Conservation (phyloP, 2,329 filamentous ascomycete species). For the Fusarium sp. region DNA sequence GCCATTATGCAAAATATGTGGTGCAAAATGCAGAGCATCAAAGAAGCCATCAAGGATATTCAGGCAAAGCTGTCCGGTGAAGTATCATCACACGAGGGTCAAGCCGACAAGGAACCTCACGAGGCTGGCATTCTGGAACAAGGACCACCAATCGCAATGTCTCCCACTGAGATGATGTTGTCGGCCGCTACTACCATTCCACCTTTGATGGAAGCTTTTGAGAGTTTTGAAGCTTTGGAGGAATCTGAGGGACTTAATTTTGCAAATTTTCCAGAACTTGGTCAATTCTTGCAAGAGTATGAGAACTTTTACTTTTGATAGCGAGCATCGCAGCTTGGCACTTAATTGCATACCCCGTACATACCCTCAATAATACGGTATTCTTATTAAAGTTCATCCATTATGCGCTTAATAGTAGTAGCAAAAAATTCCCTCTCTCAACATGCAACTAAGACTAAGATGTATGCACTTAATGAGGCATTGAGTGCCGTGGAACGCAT, state of each 20-base stretch:
- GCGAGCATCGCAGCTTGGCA: too few relatives aligned
- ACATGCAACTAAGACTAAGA: background rate
- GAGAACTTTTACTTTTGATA: background rate
- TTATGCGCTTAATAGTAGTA: background rate
- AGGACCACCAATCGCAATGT: background rate
- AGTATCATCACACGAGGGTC: background rate
- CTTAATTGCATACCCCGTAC: background rate
- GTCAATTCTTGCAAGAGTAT: conserved; percentile 2
- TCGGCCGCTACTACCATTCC: background rate
- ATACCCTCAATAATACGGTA: background rate
- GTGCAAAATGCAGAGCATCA: background rate
- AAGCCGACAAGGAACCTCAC: background rate
- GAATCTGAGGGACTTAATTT: background rate
- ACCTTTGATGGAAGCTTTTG: background rate
- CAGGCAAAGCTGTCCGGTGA: background rate
- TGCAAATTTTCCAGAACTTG: background rate
- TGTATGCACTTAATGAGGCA: background rate
- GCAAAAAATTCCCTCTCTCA: background rate
- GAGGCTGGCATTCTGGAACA: background rate
- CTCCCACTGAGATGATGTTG: background rate
- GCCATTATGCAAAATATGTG: background rate
- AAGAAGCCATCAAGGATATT: background rate
- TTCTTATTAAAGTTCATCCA: background rate
- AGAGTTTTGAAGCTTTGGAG: background rate
- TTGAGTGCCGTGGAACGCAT: background rate